Evolutionary conservation across 139 green algal species (phyloP), one percentile per base, ranked within the genome.

Genomic region (Penium margaritaceum): DNA sequence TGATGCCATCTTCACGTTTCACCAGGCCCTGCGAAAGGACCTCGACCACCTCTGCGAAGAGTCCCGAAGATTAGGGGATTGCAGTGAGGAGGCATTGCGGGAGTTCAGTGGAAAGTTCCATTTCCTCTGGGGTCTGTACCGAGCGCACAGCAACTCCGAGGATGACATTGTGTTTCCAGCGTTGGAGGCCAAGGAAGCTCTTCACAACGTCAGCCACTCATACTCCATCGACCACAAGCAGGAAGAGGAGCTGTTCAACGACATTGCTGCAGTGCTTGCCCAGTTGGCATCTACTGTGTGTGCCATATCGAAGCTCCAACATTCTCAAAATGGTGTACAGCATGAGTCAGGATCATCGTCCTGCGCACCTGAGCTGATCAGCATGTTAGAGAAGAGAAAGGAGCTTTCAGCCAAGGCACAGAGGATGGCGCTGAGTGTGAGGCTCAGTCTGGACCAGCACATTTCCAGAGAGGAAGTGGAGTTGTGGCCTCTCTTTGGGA

Each of bases 111-210:
- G 91, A 0, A 84, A 91, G 33, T 98, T 97, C 72, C 84, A 90
- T 24, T 97, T 97, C 78, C 74, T 99, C 68, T 86, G 76, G 72
- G 85, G 87, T 63, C 85, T 94, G 30, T 96, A 95, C 78, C 70
- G 78, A 21, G 89, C 89, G 5, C 89, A 94, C 80, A 75, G 62
- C 65, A 84, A 86, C 36, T 80, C 86, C 0, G 94, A 98, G 80
- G 94, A 98, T 77, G 88, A 96, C 62, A 93, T 99, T 37, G 90
- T 99, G 62, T 99, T 99, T 58, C 94, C 94, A 32, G 94, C 91
- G 3, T 83, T 99, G 41, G 94, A 99, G 84, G 81, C 80, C 14
- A 97, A 97, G 84, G 89, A 98, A 77, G 86, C 87, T 19, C 87
- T 98, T 74, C 78, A 83, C 68, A 96, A 96, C 83, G 90, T 98